Base-by-base conservation (phyloP, 208 protist genomes). In the Leishmania martiniquensis region DNA sequence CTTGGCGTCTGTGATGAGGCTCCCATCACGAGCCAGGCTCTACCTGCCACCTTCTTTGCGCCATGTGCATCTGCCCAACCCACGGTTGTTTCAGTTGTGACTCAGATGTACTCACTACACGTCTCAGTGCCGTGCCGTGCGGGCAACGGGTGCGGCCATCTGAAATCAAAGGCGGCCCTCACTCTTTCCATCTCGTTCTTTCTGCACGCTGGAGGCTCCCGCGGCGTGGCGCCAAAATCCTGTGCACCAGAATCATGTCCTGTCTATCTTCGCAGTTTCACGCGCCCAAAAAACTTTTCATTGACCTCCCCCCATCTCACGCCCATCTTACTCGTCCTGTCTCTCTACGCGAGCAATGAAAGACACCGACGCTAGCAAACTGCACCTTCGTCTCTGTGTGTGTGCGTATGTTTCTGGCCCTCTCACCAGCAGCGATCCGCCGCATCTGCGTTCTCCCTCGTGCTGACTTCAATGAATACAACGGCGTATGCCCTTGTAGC, bases 401-500 rank as follows among this genome's bases (percentile, higher is more conserved):
- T 25, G 60, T 34, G 22, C 12, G 32, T 37, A 34, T 29, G 68
- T 22, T 9, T 52, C 42, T n/a, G n/a, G n/a, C n/a, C n/a, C n/a
- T 77, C 45, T 71, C 39, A 9, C 13, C 78, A n/a, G 71, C 68
- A 29, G 7, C 42, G n/a, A n/a, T 12, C 12, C 7, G n/a, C 15
- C 37, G 20, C 20, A n/a, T 70, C 25, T 29, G 42, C 17, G 60
- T 25, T 13, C 37, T 39, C 25, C 12, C 39, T 37, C 47, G 25
- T 39, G 4, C 32, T 5, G 22, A 15, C 15, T 17, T 52, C 49
- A 44, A 91, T 57, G 73, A 75, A 42, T 44, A 20, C 15, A 60
- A 72, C 37, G 72, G n/a, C 13, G 76, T 83, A 83, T 57, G 79
- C 79, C 15, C 69, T 83, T 0, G 69, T 79, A 22, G 51, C 74